These are phyloP conservation scores for Hypholoma fasciculare DNA, from an alignment of 768 basidiomycete species.

Conservation along the genomic window DNA sequence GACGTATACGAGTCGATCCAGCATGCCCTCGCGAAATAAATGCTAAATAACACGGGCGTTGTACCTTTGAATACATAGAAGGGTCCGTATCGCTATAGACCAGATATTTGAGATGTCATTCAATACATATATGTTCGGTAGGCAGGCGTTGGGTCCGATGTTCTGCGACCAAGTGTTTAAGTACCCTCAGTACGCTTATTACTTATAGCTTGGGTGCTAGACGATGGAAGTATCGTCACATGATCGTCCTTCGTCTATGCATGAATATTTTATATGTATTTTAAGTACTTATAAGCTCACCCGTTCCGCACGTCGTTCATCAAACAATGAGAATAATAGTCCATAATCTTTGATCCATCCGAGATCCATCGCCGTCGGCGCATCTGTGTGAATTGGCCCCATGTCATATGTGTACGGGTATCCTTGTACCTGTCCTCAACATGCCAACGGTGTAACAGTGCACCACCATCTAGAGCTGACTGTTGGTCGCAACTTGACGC, in stretches of 20 bases:
- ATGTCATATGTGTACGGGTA: background rate
- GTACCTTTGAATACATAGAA: no score
- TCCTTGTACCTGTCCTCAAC: background rate
- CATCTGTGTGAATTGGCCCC: background rate
- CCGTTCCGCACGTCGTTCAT: background rate
- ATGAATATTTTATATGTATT: no score
- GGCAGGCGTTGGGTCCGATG: no score
- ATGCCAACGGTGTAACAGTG: no score
- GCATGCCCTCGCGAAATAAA: conserved; percentile 64
- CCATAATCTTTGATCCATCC: background rate
- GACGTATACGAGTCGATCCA: conserved; percentile 97
- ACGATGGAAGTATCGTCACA: no score
- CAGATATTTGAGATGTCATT: no score
- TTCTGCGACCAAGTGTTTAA: no score
- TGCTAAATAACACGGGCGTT: background rate
- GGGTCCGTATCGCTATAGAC: no score
- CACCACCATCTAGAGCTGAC: no score
- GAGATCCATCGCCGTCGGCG: background rate
- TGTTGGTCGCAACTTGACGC: background rate
- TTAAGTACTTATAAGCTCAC: background rate
- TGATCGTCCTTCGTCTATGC: no score
- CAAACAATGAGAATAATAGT: background rate
- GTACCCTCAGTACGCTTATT: no score
- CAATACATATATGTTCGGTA: background rate
- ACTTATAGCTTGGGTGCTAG: no score